phyloP scores from a whole-genome alignment of 768 basidiomycete genomes.

The Lactarius sanguifluus region DNA sequence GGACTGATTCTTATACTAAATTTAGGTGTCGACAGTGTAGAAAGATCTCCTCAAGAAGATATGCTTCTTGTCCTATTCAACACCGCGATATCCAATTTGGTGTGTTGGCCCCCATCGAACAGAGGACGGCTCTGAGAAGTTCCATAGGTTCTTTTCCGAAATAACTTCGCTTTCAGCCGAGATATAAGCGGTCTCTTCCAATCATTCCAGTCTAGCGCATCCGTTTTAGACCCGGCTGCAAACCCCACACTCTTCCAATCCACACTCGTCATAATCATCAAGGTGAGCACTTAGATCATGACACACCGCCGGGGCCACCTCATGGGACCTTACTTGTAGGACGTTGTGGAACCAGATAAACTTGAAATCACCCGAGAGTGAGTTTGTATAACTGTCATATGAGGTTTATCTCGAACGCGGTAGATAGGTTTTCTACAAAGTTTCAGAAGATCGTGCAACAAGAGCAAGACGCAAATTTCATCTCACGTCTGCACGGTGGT shows the following conservation, averaged over 20 bases:
- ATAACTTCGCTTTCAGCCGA: conserved; percentile 51
- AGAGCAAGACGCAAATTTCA: conserved; percentile 62
- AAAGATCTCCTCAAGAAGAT: conserved; percentile 50
- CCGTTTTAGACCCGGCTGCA: conserved; percentile 56
- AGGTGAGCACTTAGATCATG: conserved; percentile 39
- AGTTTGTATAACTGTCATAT: conserved; percentile 28
- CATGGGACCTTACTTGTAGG: conserved; percentile 37
- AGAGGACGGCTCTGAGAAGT: conserved; percentile 41
- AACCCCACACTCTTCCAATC: conserved; percentile 62
- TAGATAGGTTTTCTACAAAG: conserved; percentile 50
- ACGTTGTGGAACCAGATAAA: conserved; percentile 61
- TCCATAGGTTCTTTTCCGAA: conserved; percentile 43
- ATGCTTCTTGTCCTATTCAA: not conserved
- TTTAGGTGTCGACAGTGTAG: conserved; percentile 61
- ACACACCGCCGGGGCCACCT: not conserved
- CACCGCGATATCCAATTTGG: not conserved
- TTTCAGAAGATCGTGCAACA: conserved; percentile 61
- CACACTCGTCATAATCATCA: conserved; percentile 60
- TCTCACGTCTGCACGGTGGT: conserved; percentile 56
- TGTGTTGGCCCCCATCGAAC: conserved; percentile 5
- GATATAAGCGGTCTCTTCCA: conserved; percentile 61
- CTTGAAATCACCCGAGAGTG: conserved; percentile 57
- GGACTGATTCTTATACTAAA: not conserved
- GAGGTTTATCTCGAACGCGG: not conserved
- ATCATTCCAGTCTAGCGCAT: conserved; percentile 56